These are phyloP conservation scores for Phaeotremella fagi DNA, from an alignment of 768 basidiomycete species.

Conservation along the genomic window DNA sequence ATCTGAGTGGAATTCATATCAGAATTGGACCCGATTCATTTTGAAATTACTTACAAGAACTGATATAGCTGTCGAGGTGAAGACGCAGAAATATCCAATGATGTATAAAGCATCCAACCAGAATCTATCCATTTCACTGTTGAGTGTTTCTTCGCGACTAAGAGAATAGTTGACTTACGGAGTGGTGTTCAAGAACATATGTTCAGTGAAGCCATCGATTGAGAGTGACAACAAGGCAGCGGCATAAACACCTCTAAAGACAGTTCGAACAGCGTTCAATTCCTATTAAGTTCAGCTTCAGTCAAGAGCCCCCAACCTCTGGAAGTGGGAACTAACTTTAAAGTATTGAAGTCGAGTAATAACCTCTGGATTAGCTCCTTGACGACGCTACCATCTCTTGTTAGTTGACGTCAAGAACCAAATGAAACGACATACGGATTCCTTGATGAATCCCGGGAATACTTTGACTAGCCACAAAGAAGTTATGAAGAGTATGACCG, in stretches of 20 bases:
- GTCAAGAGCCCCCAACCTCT: too few relatives aligned
- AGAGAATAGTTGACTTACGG: conserved; percentile 15
- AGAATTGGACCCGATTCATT: not conserved
- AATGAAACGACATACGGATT: conserved; percentile 17
- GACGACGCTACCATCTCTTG: conserved; percentile 8
- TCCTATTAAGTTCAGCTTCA: conserved; percentile 15
- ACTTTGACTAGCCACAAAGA: conserved; percentile 21
- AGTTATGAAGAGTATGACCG: conserved; percentile 12
- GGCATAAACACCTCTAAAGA: conserved; percentile 29
- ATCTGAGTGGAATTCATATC: conserved; percentile 26
- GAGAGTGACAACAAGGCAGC: conserved; percentile 21
- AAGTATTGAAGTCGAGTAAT: conserved; percentile 33
- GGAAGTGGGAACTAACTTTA: conserved; percentile 9
- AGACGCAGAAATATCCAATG: conserved; percentile 22
- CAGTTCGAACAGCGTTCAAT: conserved; percentile 23
- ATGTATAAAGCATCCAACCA: conserved; percentile 24
- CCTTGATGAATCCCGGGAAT: conserved; percentile 36
- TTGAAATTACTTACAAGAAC: conserved; percentile 23
- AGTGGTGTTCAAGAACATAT: conserved; percentile 18
- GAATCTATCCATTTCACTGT: conserved; percentile 11
- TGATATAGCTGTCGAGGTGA: conserved; percentile 30
- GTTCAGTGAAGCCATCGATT: conserved; percentile 25
- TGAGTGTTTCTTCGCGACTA: not conserved
- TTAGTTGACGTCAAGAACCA: not conserved
- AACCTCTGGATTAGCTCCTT: conserved; percentile 40